These are phyloP conservation scores for Monosporascus cannonballus DNA, from an alignment of 2,329 filamentous ascomycete genomes.

Conservation along the genomic window DNA sequence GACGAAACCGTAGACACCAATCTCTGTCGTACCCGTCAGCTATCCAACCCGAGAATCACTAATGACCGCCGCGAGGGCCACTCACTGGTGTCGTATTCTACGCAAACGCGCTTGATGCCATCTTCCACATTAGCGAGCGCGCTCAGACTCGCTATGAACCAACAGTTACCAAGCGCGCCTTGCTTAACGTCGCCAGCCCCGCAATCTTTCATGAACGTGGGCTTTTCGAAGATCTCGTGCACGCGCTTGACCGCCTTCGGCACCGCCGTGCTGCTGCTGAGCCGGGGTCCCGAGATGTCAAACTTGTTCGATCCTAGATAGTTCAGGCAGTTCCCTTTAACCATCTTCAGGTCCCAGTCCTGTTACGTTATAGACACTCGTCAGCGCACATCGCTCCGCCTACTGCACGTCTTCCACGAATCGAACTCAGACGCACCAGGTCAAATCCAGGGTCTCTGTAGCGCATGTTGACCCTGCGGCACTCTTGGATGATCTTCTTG, in stretches of 20 bases:
- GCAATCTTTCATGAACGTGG: slow-evolving; percentile 60
- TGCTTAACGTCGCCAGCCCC: slow-evolving; percentile 72
- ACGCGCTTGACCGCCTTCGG: slow-evolving; percentile 72
- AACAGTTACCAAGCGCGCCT: slow-evolving; percentile 73
- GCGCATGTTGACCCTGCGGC: slow-evolving; percentile 69
- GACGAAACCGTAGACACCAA: slow-evolving; percentile 86
- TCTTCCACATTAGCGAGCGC: slow-evolving; percentile 68
- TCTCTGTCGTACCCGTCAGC: slow-evolving; percentile 44
- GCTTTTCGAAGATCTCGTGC: slow-evolving; percentile 69
- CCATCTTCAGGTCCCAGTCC: slow-evolving; percentile 65
- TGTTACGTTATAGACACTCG: slow-evolving; percentile 19
- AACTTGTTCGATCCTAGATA: slow-evolving; percentile 46
- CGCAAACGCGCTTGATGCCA: slow-evolving; percentile 67
- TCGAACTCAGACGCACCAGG: slow-evolving; percentile 40
- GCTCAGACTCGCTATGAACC: slow-evolving; percentile 73
- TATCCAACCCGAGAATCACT: not conserved
- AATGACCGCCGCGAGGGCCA: slow-evolving; percentile 1
- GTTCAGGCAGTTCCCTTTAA: slow-evolving; percentile 50
- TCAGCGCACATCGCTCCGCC: slow-evolving; percentile 24
- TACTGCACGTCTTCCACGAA: slow-evolving; percentile 29
- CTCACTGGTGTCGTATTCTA: slow-evolving; percentile 61
- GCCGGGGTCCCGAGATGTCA: slow-evolving; percentile 38
- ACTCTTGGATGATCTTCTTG: slow-evolving; percentile 57
- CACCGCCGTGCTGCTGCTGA: slow-evolving; percentile 41
- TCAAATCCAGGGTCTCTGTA: slow-evolving; percentile 64